These are phyloP conservation scores for Cytauxzoon felis DNA, from an alignment of 169 alveolate genomes.

Conservation along the genomic window DNA sequence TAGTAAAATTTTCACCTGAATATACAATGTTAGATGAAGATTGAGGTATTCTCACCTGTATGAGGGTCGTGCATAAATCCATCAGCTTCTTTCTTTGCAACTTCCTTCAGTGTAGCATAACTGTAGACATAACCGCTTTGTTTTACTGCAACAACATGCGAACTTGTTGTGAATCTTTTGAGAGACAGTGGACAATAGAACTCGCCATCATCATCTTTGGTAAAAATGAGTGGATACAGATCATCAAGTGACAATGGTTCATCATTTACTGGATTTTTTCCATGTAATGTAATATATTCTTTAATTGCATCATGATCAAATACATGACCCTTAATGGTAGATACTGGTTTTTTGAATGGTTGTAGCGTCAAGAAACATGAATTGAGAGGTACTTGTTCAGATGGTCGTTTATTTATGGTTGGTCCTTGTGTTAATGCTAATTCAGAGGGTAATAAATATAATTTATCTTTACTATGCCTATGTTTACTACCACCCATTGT, in stretches of 20 bases:
- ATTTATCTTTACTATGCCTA: constrained; percentile 88
- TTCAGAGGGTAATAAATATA: constrained; percentile 84
- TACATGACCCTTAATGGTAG: constrained; percentile 80
- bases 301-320: constrained; percentile 74
- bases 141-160: constrained; percentile 85
- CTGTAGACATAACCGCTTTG: constrained; percentile 86
- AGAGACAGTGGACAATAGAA: constrained; percentile 89
- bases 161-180: constrained; percentile 81
- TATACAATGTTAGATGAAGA: background rate
- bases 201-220: constrained; percentile 79
- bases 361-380: constrained; percentile 68
- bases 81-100: constrained; percentile 70
- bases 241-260: constrained; percentile 75
- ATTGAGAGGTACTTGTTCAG: constrained; percentile 73
- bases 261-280: constrained; percentile 85
- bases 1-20: constrained; percentile 58
- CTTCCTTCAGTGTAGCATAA: constrained; percentile 80
- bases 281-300: constrained; percentile 61
- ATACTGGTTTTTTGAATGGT: constrained; percentile 83
- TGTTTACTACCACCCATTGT: constrained; percentile 82
- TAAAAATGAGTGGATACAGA: constrained; percentile 71
- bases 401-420: constrained; percentile 53
- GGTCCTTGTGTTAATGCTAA: constrained; percentile 82
- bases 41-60: constrained; percentile 46
- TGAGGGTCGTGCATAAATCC: constrained; percentile 66